phyloP scores from a whole-genome alignment of 441 rosid species.

The Corymbia calophylla region DNA sequence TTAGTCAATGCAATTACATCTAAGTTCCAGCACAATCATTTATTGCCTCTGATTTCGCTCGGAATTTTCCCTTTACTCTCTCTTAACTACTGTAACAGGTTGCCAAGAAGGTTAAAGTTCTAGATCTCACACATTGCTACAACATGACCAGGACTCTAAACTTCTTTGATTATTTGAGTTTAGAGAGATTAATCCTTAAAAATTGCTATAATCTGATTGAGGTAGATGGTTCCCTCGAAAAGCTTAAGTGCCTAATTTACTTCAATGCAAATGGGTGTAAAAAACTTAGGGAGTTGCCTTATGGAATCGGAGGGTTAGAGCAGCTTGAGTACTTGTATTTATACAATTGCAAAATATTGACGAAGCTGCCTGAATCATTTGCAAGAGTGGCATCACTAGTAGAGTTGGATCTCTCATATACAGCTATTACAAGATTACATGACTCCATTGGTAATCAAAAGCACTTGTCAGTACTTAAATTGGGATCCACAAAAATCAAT shows the following conservation, averaged over 20 bases:
- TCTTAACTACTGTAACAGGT: neutral
- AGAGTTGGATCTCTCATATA: neutral
- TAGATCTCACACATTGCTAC: neutral
- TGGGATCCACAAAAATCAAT: too few relatives aligned
- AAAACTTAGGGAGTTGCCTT: neutral
- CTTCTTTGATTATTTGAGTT: neutral
- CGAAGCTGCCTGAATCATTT: neutral
- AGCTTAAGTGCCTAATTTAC: neutral
- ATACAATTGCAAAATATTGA: accelerated
- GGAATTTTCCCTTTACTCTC: too few relatives aligned
- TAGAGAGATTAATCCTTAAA: neutral
- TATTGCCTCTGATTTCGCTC: neutral
- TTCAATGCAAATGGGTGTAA: accelerated
- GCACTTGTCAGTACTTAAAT: neutral
- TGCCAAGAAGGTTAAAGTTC: neutral
- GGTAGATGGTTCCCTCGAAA: neutral
- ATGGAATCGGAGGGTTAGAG: neutral
- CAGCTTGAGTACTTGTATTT: neutral
- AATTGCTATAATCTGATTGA: neutral
- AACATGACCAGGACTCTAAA: neutral
- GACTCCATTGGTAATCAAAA: neutral
- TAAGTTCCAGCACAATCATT: neutral
- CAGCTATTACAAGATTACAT: neutral
- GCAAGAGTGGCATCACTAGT: neutral
- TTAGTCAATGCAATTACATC: neutral